These are phyloP conservation scores for Neurospora sp. DNA, from an alignment of 495 filamentous ascomycete genomes.

Conservation along the genomic window DNA sequence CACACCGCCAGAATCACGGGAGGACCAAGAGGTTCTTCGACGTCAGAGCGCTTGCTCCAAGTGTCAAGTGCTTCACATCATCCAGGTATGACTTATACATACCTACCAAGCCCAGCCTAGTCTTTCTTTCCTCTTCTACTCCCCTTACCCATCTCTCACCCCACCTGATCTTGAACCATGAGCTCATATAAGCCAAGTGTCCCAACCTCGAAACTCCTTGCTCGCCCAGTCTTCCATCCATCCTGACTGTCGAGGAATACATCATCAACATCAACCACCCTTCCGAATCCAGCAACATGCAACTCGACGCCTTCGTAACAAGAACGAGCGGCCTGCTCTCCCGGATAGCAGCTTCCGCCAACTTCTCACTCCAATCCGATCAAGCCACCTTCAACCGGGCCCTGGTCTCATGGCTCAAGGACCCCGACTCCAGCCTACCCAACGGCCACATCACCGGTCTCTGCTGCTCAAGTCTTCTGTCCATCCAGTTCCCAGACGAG, in stretches of 20 bases:
- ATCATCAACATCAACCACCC: neutral
- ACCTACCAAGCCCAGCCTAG: neutral
- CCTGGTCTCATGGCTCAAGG: conserved; percentile 18
- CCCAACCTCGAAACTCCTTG: neutral
- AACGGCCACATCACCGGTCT: conserved; percentile 20
- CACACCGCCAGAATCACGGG: conserved; percentile 3
- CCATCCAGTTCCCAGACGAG: conserved; percentile 16
- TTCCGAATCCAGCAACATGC: conserved; percentile 9
- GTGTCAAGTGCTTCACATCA: conserved; percentile 60
- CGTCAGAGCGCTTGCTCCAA: conserved; percentile 63
- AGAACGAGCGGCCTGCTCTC: conserved; percentile 17
- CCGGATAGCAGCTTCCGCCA: conserved; percentile 15
- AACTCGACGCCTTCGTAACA: conserved; percentile 13
- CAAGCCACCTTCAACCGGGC: conserved; percentile 13
- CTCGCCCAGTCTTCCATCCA: neutral
- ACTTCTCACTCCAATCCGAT: conserved; percentile 9
- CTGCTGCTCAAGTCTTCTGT: conserved; percentile 20
- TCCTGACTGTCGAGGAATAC: neutral
- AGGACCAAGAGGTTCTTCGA: conserved; percentile 51
- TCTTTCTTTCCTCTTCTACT: neutral
- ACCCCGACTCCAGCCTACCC: conserved; percentile 14
- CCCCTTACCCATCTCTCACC: neutral
- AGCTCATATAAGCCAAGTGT: neutral
- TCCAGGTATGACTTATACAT: conserved; percentile 8
- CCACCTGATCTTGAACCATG: neutral